Evolutionary conservation across 805 yeast species (phyloP).

Genomic region (Lachancea lanzarotensis): DNA sequence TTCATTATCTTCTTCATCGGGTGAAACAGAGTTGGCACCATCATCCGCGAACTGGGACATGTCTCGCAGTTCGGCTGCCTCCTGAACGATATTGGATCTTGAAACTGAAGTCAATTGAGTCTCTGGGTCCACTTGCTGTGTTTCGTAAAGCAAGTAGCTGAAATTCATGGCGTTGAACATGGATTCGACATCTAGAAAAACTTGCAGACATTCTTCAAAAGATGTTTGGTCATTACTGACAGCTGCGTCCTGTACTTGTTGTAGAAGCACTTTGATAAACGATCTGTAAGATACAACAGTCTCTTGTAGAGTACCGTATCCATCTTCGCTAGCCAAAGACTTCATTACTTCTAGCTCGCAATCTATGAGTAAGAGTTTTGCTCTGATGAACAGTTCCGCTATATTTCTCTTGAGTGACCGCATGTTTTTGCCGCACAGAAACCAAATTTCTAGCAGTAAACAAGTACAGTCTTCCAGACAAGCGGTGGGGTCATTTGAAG

Average conservation of each 20-base stretch:
- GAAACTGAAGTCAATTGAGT: neutral
- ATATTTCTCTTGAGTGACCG: slow-evolving; percentile 36
- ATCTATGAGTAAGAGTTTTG: slow-evolving; percentile 60
- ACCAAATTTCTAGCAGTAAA: slow-evolving; percentile 24
- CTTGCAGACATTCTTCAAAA: slow-evolving; percentile 60
- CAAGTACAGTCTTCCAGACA: slow-evolving; percentile 45
- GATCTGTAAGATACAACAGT: slow-evolving; percentile 47
- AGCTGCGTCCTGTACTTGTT: slow-evolving; percentile 52
- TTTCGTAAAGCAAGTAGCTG: slow-evolving; percentile 32
- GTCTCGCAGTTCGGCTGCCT: slow-evolving; percentile 10
- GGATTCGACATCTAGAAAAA: slow-evolving; percentile 62
- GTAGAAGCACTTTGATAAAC: slow-evolving; percentile 52
- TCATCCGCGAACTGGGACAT: slow-evolving; percentile 7
- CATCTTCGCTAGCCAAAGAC: slow-evolving; percentile 6
- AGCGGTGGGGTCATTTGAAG: slow-evolving; percentile 19
- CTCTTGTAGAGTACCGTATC: slow-evolving; percentile 34
- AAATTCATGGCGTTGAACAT: slow-evolving; percentile 57
- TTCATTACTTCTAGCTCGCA: slow-evolving; percentile 44
- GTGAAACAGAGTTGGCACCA: neutral
- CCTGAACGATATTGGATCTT: slow-evolving; percentile 2
- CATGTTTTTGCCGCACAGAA: slow-evolving; percentile 15
- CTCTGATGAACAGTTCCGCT: slow-evolving; percentile 55
- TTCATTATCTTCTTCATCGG: slow-evolving; percentile 6
- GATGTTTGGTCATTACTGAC: slow-evolving; percentile 47
- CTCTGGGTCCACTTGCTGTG: slow-evolving; percentile 5